These are phyloP conservation scores for Penicillium expansum DNA, from an alignment of 2,329 filamentous ascomycete genomes.

Conservation along the genomic window DNA sequence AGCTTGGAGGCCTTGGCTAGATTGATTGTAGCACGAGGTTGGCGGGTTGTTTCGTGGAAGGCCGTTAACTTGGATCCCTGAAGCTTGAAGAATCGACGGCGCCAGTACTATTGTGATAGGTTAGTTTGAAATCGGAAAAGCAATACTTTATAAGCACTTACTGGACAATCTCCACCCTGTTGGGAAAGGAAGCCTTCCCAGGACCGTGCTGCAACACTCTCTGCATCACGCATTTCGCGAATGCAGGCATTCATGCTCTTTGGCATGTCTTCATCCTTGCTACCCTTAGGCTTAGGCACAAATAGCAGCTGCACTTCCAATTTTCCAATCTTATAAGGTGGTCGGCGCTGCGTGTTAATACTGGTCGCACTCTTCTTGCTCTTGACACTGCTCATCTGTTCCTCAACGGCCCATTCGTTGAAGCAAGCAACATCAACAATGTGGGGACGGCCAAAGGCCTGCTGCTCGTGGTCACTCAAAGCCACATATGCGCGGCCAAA, in stretches of 20 bases:
- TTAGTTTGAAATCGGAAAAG: not conserved
- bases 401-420: slow-evolving; percentile 97
- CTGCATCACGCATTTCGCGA: slow-evolving; percentile 86
- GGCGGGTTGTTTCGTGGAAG: slow-evolving; percentile 91
- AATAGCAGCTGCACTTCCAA: slow-evolving; percentile 91
- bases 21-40: slow-evolving; percentile 96
- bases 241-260: slow-evolving; percentile 99
- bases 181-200: slow-evolving; percentile 92
- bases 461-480: slow-evolving; percentile 84
- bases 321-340: slow-evolving; percentile 96
- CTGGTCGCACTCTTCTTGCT: slow-evolving; percentile 75
- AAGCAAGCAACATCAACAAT: slow-evolving; percentile 90
- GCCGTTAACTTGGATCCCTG: slow-evolving; percentile 87
- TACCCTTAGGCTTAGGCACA: slow-evolving; percentile 84
- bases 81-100: slow-evolving; percentile 94
- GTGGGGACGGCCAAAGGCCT: slow-evolving; percentile 84
- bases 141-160: slow-evolving; percentile 54
- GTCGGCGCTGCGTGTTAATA: slow-evolving; percentile 61
- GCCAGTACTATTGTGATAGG: slow-evolving; percentile 72
- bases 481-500: slow-evolving; percentile 93
- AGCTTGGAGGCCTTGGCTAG: slow-evolving; percentile 87
- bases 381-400: slow-evolving; percentile 81
- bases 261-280: slow-evolving; percentile 92
- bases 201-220: slow-evolving; percentile 71
- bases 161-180: slow-evolving; percentile 94